Conservation (phyloP, 108 stramenopile species). For the Epithemia pelagica region DNA sequence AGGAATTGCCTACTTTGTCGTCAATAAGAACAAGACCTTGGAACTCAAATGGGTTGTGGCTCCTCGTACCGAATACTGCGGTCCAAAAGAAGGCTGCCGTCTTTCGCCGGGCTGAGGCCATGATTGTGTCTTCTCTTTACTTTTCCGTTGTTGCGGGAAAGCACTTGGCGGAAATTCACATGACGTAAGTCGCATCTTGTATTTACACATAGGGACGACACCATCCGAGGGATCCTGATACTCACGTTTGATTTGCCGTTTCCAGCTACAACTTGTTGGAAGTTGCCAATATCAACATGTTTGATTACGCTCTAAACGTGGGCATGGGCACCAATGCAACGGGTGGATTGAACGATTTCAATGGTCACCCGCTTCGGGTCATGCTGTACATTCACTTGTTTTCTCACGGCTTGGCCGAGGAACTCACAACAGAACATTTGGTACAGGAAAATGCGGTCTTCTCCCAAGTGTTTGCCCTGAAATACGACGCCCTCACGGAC, state of each 20-base stretch:
- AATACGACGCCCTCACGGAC: background rate
- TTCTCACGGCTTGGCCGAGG: background rate
- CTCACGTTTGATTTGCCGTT: no score
- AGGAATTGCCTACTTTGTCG: background rate
- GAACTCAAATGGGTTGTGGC: background rate
- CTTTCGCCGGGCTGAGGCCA: background rate
- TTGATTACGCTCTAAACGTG: background rate
- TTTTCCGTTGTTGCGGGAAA: background rate
- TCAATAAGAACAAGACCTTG: background rate
- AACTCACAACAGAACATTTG: background rate
- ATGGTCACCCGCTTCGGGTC: background rate
- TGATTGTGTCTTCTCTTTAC: background rate
- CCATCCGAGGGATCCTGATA: no score
- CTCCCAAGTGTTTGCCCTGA: background rate
- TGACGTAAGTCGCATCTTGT: conserved; percentile 1
- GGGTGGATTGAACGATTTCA: background rate
- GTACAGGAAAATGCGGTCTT: background rate
- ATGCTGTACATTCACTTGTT: background rate
- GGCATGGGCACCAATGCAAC: no score
- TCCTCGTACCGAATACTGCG: background rate
- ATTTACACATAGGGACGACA: no score
- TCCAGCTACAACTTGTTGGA: background rate
- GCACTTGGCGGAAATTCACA: background rate
- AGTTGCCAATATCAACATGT: background rate
- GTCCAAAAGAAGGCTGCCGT: background rate